phyloP scores from a whole-genome alignment of 768 basidiomycete species.

The Pleurotus salmoneostramineus region DNA sequence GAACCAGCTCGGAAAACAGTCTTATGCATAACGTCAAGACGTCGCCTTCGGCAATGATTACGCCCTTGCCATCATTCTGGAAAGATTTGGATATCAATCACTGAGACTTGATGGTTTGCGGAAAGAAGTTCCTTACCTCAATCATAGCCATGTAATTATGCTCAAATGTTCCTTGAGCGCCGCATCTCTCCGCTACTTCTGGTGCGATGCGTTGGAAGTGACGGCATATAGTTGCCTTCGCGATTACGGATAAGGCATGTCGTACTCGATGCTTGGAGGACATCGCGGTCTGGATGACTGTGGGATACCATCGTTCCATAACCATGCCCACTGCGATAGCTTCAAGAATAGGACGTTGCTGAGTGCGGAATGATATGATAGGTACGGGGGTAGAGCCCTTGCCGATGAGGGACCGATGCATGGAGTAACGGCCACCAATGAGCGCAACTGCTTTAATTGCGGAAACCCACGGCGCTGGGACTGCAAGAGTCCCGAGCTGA shows the following conservation, averaged over 20 bases:
- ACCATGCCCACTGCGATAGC: slow-evolving; percentile 50
- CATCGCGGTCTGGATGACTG: slow-evolving; percentile 30
- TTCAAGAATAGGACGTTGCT: slow-evolving; percentile 56
- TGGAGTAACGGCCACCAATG: slow-evolving; percentile 55
- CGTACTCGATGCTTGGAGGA: slow-evolving; percentile 43
- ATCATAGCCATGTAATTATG: slow-evolving; percentile 56
- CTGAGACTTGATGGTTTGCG: slow-evolving; percentile 9
- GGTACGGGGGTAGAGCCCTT: slow-evolving; percentile 37
- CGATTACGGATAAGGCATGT: slow-evolving; percentile 52
- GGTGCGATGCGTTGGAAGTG: slow-evolving; percentile 48
- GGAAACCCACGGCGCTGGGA: slow-evolving; percentile 46
- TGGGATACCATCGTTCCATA: slow-evolving; percentile 43
- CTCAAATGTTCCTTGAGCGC: slow-evolving; percentile 64
- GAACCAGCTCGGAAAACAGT: slow-evolving; percentile 55
- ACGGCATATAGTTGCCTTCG: slow-evolving; percentile 51
- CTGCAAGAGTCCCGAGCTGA: slow-evolving; percentile 48
- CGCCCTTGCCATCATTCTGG: slow-evolving; percentile 50
- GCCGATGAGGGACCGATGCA: slow-evolving; percentile 48
- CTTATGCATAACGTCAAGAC: slow-evolving; percentile 50
- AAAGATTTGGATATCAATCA: slow-evolving; percentile 8
- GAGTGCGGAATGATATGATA: slow-evolving; percentile 61
- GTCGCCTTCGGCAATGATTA: slow-evolving; percentile 55
- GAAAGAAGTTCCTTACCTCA: slow-evolving; percentile 31
- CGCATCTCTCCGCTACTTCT: slow-evolving; percentile 60
- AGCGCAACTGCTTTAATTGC: slow-evolving; percentile 50